These are phyloP conservation scores for Suillus brevipes DNA, from an alignment of 768 basidiomycete species.

Conservation along the genomic window DNA sequence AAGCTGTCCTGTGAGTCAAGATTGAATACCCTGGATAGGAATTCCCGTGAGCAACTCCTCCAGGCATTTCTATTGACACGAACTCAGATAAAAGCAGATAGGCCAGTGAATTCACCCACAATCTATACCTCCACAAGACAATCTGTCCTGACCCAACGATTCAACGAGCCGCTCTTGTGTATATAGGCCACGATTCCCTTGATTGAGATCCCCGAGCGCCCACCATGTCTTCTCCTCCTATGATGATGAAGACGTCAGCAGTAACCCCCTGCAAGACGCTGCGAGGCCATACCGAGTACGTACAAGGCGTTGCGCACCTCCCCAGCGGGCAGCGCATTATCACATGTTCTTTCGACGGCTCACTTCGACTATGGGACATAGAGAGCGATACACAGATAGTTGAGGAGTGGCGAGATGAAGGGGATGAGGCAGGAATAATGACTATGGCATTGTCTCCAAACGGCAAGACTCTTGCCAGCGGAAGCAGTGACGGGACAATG, in stretches of 20 bases:
- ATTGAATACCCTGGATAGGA: no score
- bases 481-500: slow-evolving; percentile 15
- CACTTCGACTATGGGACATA: slow-evolving; percentile 14
- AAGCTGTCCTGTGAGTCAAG: no score
- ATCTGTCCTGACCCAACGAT: neutral
- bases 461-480: slow-evolving; percentile 7
- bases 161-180: neutral
- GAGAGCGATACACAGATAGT: slow-evolving; percentile 26
- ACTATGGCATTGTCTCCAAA: neutral
- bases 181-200: neutral
- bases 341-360: slow-evolving; percentile 11
- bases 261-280: neutral
- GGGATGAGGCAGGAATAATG: no score
- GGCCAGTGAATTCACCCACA: neutral
- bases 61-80: neutral
- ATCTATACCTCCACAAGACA: neutral
- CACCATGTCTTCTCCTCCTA: neutral
- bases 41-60: no score
- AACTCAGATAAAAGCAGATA: neutral
- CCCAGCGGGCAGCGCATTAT: slow-evolving; percentile 3
- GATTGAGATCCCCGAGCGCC: neutral
- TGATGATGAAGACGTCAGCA: no score
- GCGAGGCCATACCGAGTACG: neutral
- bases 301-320: neutral
- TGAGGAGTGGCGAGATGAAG: neutral